Percentiles rank a stretch among this genome's conserved stretches.
These are phyloP conservation scores for Silene vulgaris DNA, from an alignment of 179 eudicot genomes.

Conservation along the genomic window DNA sequence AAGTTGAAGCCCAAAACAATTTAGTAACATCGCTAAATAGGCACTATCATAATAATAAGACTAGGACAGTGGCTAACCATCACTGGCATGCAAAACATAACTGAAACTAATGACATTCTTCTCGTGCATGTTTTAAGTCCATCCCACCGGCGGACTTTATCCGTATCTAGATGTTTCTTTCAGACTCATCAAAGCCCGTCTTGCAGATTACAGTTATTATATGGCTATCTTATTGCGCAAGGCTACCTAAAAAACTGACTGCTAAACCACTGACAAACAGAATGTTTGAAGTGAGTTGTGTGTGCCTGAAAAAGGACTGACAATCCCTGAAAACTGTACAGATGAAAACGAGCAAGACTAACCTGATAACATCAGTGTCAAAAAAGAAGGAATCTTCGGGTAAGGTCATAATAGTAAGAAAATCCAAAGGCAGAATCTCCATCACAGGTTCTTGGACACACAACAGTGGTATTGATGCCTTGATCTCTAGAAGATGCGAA, in stretches of 20 bases:
- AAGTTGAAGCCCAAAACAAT: too few relatives aligned
- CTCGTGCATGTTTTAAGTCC: too few relatives aligned
- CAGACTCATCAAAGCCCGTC: too few relatives aligned
- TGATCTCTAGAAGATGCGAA: constrained; percentile 55
- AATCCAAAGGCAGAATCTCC: constrained; percentile 59
- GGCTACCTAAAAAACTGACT: background rate
- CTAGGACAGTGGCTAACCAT: too few relatives aligned
- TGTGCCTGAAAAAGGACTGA: background rate
- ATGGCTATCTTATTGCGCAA: too few relatives aligned
- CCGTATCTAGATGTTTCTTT: too few relatives aligned
- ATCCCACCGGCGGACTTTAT: too few relatives aligned
- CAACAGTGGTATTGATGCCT: constrained; percentile 47
- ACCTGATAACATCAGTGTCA: constrained; percentile 69
- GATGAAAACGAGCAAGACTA: constrained; percentile 17
- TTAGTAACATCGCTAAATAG: too few relatives aligned
- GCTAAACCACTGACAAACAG: background rate
- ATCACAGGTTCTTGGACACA: constrained; percentile 37
- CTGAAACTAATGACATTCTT: too few relatives aligned
- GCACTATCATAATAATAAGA: too few relatives aligned
- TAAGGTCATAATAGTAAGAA: constrained; percentile 61
- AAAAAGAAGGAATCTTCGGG: constrained; percentile 67
- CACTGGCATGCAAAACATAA: too few relatives aligned
- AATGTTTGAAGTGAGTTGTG: constrained; percentile 5
- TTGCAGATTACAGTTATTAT: too few relatives aligned
- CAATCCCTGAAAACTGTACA: background rate